A percentile compares a stretch with the other conserved stretches of the same genome.
phyloP scores from a whole-genome alignment of 768 basidiomycete genomes.

The Rossbeevera mucosa region DNA sequence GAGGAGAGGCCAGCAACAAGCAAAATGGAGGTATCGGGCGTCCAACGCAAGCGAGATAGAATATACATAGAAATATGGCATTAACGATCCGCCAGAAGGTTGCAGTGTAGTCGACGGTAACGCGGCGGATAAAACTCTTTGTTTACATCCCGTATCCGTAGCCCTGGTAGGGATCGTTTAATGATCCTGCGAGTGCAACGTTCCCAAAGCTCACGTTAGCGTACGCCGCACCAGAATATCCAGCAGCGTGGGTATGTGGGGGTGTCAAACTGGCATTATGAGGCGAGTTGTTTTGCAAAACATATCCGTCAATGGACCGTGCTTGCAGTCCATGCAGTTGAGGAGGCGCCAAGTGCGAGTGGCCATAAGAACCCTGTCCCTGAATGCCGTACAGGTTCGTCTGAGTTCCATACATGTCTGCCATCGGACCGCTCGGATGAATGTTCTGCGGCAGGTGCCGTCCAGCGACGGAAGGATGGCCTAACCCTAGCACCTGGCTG shows the following conservation, averaged over 20 bases:
- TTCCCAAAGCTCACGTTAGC: constrained; percentile 51
- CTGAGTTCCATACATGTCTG: constrained; percentile 63
- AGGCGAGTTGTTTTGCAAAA: constrained; percentile 66
- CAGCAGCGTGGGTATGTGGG: constrained; percentile 50
- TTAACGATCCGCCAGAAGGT: constrained; percentile 26
- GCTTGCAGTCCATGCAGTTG: constrained; percentile 61
- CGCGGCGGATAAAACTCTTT: constrained; percentile 22
- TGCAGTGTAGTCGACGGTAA: constrained; percentile 15
- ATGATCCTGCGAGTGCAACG: constrained; percentile 45
- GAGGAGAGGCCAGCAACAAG: constrained; percentile 36
- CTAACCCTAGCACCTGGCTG: constrained; percentile 51
- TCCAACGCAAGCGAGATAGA: constrained; percentile 32
- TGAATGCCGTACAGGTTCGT: constrained; percentile 59
- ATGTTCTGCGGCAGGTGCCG: constrained; percentile 56
- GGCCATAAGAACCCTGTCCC: constrained; percentile 54
- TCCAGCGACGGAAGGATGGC: constrained; percentile 37
- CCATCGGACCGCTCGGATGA: constrained; percentile 49
- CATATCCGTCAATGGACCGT: constrained; percentile 77
- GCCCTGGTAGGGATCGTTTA: constrained; percentile 73
- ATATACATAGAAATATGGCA: constrained; percentile 37
- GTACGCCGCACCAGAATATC: constrained; percentile 53
- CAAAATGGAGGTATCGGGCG: constrained; percentile 32
- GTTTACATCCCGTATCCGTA: constrained; percentile 81
- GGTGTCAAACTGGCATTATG: constrained; percentile 62
- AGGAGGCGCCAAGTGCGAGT: constrained; percentile 44